Evolutionary conservation across 495 filamentous ascomycete species (phyloP).

Genomic region (Hypoxylon perforatum): DNA sequence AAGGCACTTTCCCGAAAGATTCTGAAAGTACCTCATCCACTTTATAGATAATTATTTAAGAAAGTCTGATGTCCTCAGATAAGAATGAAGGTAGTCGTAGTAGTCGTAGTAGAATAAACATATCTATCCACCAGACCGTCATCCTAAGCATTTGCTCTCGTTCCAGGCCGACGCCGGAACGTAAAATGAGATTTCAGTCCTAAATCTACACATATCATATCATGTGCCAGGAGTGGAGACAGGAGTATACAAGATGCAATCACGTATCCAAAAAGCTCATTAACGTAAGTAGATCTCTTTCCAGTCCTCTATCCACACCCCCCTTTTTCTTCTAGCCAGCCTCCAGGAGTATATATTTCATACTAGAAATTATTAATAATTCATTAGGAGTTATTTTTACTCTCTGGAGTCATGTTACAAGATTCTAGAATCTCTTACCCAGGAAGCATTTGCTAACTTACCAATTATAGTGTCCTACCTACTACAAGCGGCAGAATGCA

Average conservation of each 20-base stretch:
- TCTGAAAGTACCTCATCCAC: background rate
- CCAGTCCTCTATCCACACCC: too few relatives aligned
- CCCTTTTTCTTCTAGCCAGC: too few relatives aligned
- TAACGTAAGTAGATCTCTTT: background rate
- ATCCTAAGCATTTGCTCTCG: background rate
- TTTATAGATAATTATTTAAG: constrained; percentile 9
- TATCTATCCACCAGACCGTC: too few relatives aligned
- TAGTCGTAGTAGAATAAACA: background rate
- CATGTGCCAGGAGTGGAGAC: constrained; percentile 39
- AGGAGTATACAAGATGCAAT: constrained; percentile 38
- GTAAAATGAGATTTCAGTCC: background rate
- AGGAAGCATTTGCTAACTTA: too few relatives aligned
- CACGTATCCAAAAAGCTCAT: constrained; percentile 36
- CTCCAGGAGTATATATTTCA: too few relatives aligned
- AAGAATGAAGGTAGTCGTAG: background rate
- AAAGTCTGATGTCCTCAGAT: background rate
- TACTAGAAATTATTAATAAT: too few relatives aligned
- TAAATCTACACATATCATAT: constrained; percentile 4
- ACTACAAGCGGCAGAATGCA: constrained; percentile 33
- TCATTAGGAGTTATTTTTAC: too few relatives aligned
- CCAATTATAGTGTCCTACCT: constrained; percentile 26
- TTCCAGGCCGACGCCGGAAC: background rate
- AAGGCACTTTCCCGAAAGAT: constrained; percentile 28
- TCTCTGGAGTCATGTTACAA: too few relatives aligned
- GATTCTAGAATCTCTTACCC: too few relatives aligned